A percentile compares a stretch with the other conserved stretches of the same genome.
Evolutionary conservation across 2,329 filamentous ascomycete genomes (phyloP).

Genomic region (Clonostachys solani): DNA sequence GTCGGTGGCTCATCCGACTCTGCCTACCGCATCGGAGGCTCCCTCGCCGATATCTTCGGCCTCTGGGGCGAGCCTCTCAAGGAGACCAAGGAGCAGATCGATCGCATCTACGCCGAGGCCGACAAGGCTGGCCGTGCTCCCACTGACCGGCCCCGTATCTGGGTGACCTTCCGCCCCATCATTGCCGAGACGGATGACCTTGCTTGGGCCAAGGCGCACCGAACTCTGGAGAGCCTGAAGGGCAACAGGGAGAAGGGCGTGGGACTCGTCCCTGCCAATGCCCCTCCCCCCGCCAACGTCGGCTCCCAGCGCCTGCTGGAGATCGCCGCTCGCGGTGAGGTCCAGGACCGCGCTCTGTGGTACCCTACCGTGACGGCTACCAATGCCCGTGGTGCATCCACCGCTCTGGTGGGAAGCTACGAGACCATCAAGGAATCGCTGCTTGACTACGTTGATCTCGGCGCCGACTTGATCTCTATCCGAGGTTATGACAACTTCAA

Average conservation of each 20-base stretch:
- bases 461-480: constrained; percentile 53
- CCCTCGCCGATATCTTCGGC: constrained; percentile 57
- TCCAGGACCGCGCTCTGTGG: constrained; percentile 59
- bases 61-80: constrained; percentile 61
- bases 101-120: constrained; percentile 54
- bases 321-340: constrained; percentile 49
- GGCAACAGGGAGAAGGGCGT: constrained; percentile 28
- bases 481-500: constrained; percentile 58
- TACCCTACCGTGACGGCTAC: constrained; percentile 60
- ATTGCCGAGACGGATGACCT: constrained; percentile 57
- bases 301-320: constrained; percentile 55
- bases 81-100: constrained; percentile 60
- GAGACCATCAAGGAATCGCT: constrained; percentile 49
- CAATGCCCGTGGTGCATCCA: constrained; percentile 54
- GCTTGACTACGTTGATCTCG: constrained; percentile 52
- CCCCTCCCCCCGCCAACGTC: constrained; percentile 46
- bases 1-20: constrained; percentile 56
- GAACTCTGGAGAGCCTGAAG: constrained; percentile 47
- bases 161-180: constrained; percentile 62
- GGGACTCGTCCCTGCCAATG: constrained; percentile 11
- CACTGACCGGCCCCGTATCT: constrained; percentile 50
- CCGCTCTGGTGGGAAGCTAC: constrained; percentile 50
- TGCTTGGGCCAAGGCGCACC: constrained; percentile 57
- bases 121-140: constrained; percentile 46
- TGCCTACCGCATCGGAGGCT: constrained; percentile 55